Conservation (phyloP, 2,329 filamentous ascomycete genomes). For the Fusarium burgessii region DNA sequence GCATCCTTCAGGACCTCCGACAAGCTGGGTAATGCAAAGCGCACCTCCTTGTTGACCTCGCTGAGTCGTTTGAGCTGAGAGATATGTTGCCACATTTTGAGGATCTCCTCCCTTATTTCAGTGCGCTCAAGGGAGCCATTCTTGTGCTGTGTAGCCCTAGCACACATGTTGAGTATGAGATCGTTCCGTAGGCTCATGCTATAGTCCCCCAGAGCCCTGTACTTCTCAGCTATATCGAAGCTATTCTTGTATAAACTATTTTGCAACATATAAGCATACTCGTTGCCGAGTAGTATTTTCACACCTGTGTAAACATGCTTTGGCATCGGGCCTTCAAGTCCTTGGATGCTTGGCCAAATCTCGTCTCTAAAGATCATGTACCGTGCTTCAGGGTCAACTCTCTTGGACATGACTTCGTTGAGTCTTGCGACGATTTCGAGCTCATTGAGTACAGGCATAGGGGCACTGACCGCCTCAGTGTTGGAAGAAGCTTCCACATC, state of each 20-base stretch:
- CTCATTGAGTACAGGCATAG: constrained; percentile 38
- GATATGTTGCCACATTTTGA: constrained; percentile 54
- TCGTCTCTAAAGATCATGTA: constrained; percentile 45
- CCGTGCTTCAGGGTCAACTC: constrained; percentile 28
- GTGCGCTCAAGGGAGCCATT: constrained; percentile 27
- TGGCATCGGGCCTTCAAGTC: constrained; percentile 46
- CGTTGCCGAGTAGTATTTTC: constrained; percentile 38
- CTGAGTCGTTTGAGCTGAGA: constrained; percentile 51
- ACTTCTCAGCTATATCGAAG: constrained; percentile 46
- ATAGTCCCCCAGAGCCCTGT: constrained; percentile 43
- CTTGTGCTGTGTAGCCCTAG: constrained; percentile 31
- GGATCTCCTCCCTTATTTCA: constrained; percentile 46
- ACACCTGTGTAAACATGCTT: constrained; percentile 45
- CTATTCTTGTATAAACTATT: constrained; percentile 29
- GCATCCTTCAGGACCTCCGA: constrained; percentile 45
- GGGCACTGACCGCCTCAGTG: background rate
- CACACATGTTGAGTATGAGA: constrained; percentile 52
- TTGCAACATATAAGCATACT: constrained; percentile 33
- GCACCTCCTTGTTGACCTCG: constrained; percentile 35
- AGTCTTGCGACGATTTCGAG: constrained; percentile 50
- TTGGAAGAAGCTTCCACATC: constrained; percentile 2
- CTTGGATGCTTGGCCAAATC: constrained; percentile 49
- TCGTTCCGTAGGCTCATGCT: constrained; percentile 47
- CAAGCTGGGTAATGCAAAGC: constrained; percentile 49
- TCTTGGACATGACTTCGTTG: constrained; percentile 41